Conservation (phyloP, 805 yeast species). For the Clavispora phyllophila region DNA sequence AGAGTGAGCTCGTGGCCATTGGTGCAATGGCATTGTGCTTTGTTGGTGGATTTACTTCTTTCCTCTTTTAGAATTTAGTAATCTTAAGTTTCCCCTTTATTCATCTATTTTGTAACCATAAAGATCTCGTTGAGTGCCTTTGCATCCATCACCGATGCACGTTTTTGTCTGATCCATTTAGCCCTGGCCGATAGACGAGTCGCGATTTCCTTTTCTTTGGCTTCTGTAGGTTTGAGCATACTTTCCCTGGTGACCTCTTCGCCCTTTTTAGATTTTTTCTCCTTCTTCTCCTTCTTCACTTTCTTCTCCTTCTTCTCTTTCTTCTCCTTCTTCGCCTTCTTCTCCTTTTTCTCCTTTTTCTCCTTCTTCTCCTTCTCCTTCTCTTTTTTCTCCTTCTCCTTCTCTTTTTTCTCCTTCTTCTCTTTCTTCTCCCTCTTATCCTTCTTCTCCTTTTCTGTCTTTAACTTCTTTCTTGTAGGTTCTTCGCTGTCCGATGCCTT, state of each 20-base stretch:
- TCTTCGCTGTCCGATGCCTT: conserved; percentile 20
- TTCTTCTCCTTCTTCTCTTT: conserved; percentile 19
- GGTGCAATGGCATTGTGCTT: conserved; percentile 32
- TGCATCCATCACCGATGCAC: conserved; percentile 86
- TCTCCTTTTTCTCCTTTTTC: conserved; percentile 20
- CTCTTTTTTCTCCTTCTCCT: conserved; percentile 15
- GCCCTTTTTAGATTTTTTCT: conserved; percentile 15
- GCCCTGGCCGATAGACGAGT: conserved; percentile 61
- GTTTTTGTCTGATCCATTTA: conserved; percentile 82
- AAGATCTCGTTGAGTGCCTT: conserved; percentile 88
- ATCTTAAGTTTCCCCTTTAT: not conserved
- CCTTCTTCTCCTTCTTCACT: conserved; percentile 22
- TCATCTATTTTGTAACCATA: conserved; percentile 58
- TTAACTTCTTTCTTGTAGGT: conserved; percentile 19
- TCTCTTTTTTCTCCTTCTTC: conserved; percentile 17
- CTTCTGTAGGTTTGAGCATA: conserved; percentile 19
- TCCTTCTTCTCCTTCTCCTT: conserved; percentile 16
- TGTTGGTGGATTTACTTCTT: conserved; percentile 41
- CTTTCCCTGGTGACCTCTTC: conserved; percentile 26
- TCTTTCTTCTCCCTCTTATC: conserved; percentile 9
- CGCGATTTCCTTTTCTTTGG: conserved; percentile 19
- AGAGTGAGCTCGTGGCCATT: conserved; percentile 30
- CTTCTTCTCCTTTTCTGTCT: conserved; percentile 9
- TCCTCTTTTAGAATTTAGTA: conserved; percentile 18
- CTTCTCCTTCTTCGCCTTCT: conserved; percentile 18